These are phyloP conservation scores for Xylariaceae sp. DNA, from an alignment of 2,329 filamentous ascomycete genomes.

Conservation along the genomic window DNA sequence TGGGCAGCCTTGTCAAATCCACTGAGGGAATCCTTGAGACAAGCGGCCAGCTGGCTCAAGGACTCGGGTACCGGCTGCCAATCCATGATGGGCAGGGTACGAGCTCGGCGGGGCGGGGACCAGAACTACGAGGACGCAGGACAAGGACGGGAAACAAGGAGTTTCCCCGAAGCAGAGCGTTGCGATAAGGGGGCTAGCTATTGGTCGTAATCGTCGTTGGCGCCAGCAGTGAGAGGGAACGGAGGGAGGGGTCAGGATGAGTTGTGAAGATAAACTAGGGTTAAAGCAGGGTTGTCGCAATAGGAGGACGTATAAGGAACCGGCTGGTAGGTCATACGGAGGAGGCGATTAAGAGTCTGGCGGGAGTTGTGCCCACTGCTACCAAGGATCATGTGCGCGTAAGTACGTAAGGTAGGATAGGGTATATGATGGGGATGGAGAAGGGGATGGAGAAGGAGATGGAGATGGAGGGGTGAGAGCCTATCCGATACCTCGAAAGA, in stretches of 20 bases:
- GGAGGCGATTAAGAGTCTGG: background rate
- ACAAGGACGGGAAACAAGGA: background rate
- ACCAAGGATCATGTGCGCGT: background rate
- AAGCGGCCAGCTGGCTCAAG: conserved; percentile 81
- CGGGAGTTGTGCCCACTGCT: background rate
- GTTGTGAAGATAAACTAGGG: background rate
- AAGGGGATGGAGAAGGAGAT: background rate
- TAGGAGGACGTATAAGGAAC: conserved; percentile 4
- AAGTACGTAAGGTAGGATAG: background rate
- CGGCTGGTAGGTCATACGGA: background rate
- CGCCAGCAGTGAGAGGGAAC: background rate
- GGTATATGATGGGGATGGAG: background rate
- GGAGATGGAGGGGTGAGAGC: background rate
- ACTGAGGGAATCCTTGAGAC: conserved; percentile 86
- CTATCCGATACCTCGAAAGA: background rate
- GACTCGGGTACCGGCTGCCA: conserved; percentile 90
- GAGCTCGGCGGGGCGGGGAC: conserved; percentile 1
- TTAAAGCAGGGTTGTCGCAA: conserved; percentile 13
- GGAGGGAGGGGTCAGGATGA: background rate
- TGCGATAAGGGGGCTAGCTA: background rate
- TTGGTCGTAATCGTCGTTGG: conserved; percentile 1
- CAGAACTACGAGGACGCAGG: background rate
- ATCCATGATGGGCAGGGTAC: conserved; percentile 55
- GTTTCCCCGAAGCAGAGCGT: background rate
- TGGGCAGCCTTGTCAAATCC: conserved; percentile 72